Percentiles rank a stretch among this genome's conserved stretches.
Evolutionary conservation across 768 basidiomycete species (phyloP).

Genomic region (Pluteus cervinus): DNA sequence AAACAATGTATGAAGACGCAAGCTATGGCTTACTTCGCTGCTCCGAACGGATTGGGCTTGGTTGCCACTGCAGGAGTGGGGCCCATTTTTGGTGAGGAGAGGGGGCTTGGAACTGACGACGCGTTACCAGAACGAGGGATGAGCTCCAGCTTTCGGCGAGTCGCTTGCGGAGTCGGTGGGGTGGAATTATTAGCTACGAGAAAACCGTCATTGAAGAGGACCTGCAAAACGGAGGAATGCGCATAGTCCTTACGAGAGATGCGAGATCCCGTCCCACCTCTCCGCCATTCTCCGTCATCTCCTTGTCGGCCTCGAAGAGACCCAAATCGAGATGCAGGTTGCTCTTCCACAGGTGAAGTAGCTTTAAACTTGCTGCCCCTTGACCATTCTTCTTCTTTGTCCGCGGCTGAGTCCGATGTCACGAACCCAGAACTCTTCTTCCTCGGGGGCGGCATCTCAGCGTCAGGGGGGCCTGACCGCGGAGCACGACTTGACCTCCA

Average conservation of each 20-base stretch:
- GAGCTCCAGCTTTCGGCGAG: constrained; percentile 78
- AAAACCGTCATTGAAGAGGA: constrained; percentile 4
- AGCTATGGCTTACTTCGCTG: constrained; percentile 56
- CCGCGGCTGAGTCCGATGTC: constrained; percentile 45
- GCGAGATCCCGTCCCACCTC: no score
- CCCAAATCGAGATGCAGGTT: no score
- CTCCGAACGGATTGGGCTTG: constrained; percentile 79
- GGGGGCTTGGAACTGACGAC: constrained; percentile 66
- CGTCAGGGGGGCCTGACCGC: constrained; percentile 38
- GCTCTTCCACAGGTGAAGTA: no score
- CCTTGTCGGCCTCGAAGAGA: no score
- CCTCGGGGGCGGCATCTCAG: constrained; percentile 39
- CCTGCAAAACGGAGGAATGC: not conserved
- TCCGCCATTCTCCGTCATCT: no score
- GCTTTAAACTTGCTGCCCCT: constrained; percentile 74
- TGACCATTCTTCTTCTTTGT: constrained; percentile 74
- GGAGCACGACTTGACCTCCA: constrained; percentile 62
- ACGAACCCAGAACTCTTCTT: constrained; percentile 57
- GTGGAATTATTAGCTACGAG: constrained; percentile 59
- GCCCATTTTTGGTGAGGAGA: constrained; percentile 73
- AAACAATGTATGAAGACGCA: constrained; percentile 1
- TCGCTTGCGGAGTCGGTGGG: constrained; percentile 76
- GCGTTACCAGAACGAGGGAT: constrained; percentile 68
- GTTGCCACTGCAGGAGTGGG: constrained; percentile 33
- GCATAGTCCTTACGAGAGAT: constrained; percentile 53